Conservation (phyloP, 2,329 filamentous ascomycete genomes). For the Claviceps quebecensis region DNA sequence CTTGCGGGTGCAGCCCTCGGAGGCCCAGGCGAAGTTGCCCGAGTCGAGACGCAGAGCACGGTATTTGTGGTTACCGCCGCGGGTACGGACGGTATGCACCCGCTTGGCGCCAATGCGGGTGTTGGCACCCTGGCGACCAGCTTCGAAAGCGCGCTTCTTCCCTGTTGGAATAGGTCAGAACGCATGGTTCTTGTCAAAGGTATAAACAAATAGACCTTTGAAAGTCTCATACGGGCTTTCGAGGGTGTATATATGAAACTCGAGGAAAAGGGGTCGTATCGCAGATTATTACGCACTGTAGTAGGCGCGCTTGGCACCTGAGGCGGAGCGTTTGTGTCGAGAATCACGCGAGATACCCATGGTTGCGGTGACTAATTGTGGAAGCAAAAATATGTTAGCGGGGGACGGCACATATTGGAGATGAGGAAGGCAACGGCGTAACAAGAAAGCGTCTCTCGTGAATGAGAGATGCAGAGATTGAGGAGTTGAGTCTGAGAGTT, state of each 20-base stretch:
- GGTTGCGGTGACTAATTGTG: constrained; percentile 54
- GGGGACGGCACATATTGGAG: background rate
- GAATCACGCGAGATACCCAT: constrained; percentile 99
- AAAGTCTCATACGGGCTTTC: constrained; percentile 50
- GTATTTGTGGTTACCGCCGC: constrained; percentile 99
- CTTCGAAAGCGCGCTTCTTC: constrained; percentile 99
- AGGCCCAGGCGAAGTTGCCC: constrained; percentile 99
- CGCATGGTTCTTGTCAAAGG: constrained; percentile 35
- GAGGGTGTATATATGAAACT: constrained; percentile 17
- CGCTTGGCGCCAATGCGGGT: constrained; percentile 97
- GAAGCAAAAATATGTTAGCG: constrained; percentile 11
- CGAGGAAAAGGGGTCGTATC: constrained; percentile 1
- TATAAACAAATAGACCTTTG: background rate
- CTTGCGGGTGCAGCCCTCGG: constrained; percentile 96
- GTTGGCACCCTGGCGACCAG: constrained; percentile 97
- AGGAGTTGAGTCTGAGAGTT: background rate
- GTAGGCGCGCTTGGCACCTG: constrained; percentile 93
- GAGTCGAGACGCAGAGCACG: constrained; percentile 96
- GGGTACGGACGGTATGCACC: constrained; percentile 91
- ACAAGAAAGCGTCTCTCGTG: background rate
- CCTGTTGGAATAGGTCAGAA: constrained; percentile 63
- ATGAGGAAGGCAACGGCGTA: background rate
- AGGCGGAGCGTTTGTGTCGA: constrained; percentile 98
- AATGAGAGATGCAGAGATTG: background rate
- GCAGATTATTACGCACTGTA: constrained; percentile 52